Conservation (phyloP, 1,284 basidiomycete genomes). For the Trametes pubescens region DNA sequence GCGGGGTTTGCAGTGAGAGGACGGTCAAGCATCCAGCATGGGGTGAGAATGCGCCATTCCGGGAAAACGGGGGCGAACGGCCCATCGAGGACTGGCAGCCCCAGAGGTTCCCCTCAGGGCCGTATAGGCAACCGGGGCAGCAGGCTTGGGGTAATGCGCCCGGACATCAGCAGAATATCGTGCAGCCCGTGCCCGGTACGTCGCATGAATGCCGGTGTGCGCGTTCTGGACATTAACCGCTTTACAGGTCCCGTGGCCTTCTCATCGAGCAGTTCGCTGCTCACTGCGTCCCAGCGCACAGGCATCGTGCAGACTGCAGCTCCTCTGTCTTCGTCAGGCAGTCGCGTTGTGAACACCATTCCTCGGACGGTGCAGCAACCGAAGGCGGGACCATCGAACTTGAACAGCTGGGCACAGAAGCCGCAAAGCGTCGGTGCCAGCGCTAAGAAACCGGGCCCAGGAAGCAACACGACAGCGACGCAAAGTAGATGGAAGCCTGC, state of each 20-base stretch:
- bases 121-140: neutral
- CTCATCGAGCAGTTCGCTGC: conserved; percentile 14
- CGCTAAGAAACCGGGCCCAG: neutral
- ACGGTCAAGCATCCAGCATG: conserved; percentile 26
- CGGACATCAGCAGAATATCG: neutral
- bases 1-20: conserved; percentile 3
- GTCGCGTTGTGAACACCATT: conserved; percentile 16
- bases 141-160: neutral
- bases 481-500: neutral
- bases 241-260: conserved; percentile 8
- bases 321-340: conserved; percentile 18
- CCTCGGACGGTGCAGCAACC: neutral
- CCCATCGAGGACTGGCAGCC: neutral
- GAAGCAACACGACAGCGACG: neutral
- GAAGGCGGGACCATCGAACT: conserved; percentile 8
- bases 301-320: conserved; percentile 2
- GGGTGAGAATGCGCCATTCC: conserved; percentile 29
- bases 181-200: conserved; percentile 8
- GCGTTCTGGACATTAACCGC: neutral
- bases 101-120: conserved; percentile 6
- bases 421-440: neutral
- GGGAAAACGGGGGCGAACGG: neutral
- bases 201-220: neutral
- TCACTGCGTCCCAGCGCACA: conserved; percentile 5
- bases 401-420: conserved; percentile 11